Percentiles rank a stretch among this genome's conserved stretches.
Conservation (phyloP, 208 protist species). For the Trypanosoma avium region DNA sequence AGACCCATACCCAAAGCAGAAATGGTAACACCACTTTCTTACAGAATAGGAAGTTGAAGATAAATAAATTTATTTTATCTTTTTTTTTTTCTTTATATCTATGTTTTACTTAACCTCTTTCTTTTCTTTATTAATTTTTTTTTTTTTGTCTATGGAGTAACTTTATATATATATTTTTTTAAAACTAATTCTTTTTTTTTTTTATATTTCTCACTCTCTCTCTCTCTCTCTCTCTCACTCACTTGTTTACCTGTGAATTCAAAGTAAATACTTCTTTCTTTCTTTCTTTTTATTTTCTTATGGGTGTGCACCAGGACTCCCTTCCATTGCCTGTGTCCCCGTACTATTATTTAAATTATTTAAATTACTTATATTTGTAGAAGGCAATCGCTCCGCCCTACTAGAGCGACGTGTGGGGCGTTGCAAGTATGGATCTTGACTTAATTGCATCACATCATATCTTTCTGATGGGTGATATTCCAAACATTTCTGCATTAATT, state of each 20-base stretch:
- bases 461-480: slow-evolving; percentile 68
- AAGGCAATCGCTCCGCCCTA: slow-evolving; percentile 6
- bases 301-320: too few relatives aligned
- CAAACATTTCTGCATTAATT: slow-evolving; percentile 70
- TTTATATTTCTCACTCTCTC: background rate
- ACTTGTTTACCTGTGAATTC: background rate
- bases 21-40: too few relatives aligned
- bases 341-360: too few relatives aligned
- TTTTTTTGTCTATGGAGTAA: background rate
- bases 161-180: too few relatives aligned
- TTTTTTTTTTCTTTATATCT: too few relatives aligned
- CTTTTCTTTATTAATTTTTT: background rate
- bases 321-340: background rate
- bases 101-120: too few relatives aligned
- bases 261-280: background rate
- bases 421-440: slow-evolving; percentile 67
- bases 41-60: too few relatives aligned
- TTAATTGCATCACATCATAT: slow-evolving; percentile 72
- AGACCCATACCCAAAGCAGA: too few relatives aligned
- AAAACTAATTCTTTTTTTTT: too few relatives aligned
- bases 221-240: background rate
- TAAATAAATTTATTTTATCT: too few relatives aligned
- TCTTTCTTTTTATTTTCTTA: background rate
- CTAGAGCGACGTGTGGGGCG: slow-evolving; percentile 28
- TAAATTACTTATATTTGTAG: too few relatives aligned